Evolutionary conservation across 208 protist genomes (phyloP).

Genomic region (Leishmania braziliensis): DNA sequence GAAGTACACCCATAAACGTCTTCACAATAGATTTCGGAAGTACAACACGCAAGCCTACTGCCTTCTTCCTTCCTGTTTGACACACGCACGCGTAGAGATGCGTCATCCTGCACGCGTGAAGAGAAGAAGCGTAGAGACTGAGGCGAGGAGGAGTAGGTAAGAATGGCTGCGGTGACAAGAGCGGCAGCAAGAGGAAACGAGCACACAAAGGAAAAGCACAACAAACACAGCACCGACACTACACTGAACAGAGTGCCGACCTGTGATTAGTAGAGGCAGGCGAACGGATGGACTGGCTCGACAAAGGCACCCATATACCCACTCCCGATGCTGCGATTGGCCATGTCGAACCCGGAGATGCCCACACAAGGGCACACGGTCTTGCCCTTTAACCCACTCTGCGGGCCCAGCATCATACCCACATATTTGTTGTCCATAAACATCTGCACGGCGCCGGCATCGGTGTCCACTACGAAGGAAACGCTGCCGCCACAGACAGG

Average conservation of each 20-base stretch:
- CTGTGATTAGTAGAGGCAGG: conserved; percentile 41
- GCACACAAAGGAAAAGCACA: neutral
- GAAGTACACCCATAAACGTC: neutral
- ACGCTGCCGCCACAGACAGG: conserved; percentile 61
- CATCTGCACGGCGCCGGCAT: conserved; percentile 77
- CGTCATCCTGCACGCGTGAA: neutral
- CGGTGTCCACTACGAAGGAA: conserved; percentile 85
- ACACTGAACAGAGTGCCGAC: neutral
- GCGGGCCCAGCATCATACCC: conserved; percentile 67
- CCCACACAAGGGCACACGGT: conserved; percentile 73
- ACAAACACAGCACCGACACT: neutral
- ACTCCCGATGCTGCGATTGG: conserved; percentile 65
- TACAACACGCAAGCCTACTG: neutral
- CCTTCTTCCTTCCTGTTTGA: neutral
- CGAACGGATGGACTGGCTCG: conserved; percentile 34
- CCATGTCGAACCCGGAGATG: conserved; percentile 67
- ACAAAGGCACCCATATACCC: conserved; percentile 61
- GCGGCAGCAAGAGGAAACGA: neutral
- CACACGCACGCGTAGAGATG: neutral
- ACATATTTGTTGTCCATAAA: conserved; percentile 81
- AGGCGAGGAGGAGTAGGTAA: neutral
- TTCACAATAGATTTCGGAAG: neutral
- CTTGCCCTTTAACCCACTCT: conserved; percentile 56
- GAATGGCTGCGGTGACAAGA: neutral
- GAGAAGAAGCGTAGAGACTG: neutral